Conservation (phyloP, 768 basidiomycete species). For the Mrakia gelida region DNA sequence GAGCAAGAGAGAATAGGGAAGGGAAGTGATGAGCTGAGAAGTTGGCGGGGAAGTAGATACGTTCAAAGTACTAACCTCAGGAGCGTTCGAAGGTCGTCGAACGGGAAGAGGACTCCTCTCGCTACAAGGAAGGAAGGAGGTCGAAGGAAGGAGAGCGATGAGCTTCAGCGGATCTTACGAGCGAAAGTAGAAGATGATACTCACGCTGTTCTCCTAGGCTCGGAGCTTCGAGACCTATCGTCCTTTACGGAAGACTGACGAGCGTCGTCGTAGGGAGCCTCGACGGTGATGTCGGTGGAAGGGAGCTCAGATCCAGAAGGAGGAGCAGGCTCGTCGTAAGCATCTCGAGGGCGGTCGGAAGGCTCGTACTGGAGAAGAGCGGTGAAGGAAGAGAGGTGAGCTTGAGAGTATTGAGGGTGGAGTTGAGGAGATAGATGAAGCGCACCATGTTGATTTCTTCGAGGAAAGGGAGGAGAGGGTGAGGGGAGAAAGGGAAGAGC, state of each 20-base stretch:
- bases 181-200: background rate
- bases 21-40: slow-evolving; percentile 5
- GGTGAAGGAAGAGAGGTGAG: background rate
- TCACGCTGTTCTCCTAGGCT: background rate
- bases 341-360: background rate
- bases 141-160: slow-evolving; percentile 56
- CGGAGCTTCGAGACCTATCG: slow-evolving; percentile 51
- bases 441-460: background rate
- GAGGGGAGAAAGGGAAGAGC: background rate
- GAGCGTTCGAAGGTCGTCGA: slow-evolving; percentile 7
- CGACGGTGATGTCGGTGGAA: background rate
- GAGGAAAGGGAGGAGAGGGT: background rate
- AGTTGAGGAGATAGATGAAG: background rate
- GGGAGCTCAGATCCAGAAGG: background rate
- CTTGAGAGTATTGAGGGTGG: background rate
- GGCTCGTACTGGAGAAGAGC: background rate
- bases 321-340: background rate
- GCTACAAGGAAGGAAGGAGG: slow-evolving; percentile 24
- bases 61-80: background rate
- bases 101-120: slow-evolving; percentile 4
- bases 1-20: slow-evolving; percentile 19
- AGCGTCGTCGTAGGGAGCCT: background rate
- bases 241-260: slow-evolving; percentile 54
- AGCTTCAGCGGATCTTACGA: background rate
- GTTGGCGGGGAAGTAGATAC: background rate